Conservation (phyloP, 352 stramenopile species). For the Plasmopara viticola region DNA sequence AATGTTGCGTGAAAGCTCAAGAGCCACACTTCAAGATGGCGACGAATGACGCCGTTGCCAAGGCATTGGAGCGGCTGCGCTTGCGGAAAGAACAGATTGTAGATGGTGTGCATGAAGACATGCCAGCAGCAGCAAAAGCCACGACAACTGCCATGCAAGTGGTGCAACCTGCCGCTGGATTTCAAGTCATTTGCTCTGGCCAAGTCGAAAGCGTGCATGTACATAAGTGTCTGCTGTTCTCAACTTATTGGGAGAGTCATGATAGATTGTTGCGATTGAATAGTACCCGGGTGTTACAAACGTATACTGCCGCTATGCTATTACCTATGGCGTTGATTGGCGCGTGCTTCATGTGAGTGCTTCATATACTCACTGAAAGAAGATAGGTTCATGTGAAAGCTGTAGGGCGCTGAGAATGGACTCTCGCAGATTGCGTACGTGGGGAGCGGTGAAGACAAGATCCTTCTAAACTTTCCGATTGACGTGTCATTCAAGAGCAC, state of each 20-base stretch:
- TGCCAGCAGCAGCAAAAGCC: neutral
- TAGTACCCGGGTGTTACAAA: conserved; percentile 77
- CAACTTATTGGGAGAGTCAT: neutral
- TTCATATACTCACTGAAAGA: neutral
- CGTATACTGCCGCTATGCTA: conserved; percentile 90
- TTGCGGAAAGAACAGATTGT: conserved; percentile 3
- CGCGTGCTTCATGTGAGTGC: conserved; percentile 72
- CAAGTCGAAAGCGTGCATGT: conserved; percentile 57
- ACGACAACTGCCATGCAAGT: conserved; percentile 6
- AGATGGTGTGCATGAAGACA: neutral
- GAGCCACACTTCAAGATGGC: conserved; percentile 18
- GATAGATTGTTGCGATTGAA: neutral
- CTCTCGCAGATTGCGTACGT: conserved; percentile 86
- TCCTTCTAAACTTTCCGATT: conserved; percentile 94
- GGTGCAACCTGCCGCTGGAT: conserved; percentile 27
- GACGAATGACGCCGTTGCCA: conserved; percentile 18
- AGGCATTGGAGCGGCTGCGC: conserved; percentile 19
- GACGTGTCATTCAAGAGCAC: conserved; percentile 95
- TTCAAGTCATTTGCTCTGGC: conserved; percentile 56
- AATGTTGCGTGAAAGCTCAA: conserved; percentile 3
- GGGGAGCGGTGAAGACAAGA: conserved; percentile 40
- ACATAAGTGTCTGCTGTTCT: conserved; percentile 3
- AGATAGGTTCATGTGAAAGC: neutral
- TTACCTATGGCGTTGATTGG: conserved; percentile 91
- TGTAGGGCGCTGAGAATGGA: conserved; percentile 66